phyloP scores from a whole-genome alignment of 768 basidiomycete species.

The Leccinum olivaceopallidum region DNA sequence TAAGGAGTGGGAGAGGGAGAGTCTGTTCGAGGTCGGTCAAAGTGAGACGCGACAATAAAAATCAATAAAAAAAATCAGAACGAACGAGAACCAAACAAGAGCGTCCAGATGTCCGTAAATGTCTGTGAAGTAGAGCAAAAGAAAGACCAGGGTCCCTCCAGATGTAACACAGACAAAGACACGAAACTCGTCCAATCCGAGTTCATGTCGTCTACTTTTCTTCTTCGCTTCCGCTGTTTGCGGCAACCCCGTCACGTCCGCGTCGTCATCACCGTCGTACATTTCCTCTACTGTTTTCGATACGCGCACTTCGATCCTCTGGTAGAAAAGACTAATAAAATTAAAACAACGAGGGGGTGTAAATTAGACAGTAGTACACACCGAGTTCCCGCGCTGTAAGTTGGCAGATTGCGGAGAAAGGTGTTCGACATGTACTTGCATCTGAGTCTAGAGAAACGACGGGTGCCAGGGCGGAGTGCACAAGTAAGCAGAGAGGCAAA shows the following conservation, averaged over 20 bases:
- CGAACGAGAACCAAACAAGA: background rate
- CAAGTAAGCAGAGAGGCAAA: background rate
- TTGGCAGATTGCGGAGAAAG: background rate
- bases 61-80: background rate
- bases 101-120: background rate
- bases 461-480: background rate
- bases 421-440: background rate
- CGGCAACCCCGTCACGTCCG: background rate
- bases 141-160: background rate
- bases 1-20: background rate
- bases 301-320: conserved; percentile 19
- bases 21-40: background rate
- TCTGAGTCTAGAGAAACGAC: background rate
- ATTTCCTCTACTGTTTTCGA: conserved; percentile 18
- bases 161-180: background rate
- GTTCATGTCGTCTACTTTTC: conserved; percentile 25
- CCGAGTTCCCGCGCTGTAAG: conserved; percentile 5
- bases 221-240: background rate
- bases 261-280: conserved; percentile 8
- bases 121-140: background rate
- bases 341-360: background rate
- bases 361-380: conserved; percentile 5
- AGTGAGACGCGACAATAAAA: background rate
- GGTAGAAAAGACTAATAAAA: background rate
- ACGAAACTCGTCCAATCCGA: background rate